A percentile compares a stretch with the other conserved stretches of the same genome.
Evolutionary conservation across 495 filamentous ascomycete species (phyloP).

Genomic region (Tuber brumale): DNA sequence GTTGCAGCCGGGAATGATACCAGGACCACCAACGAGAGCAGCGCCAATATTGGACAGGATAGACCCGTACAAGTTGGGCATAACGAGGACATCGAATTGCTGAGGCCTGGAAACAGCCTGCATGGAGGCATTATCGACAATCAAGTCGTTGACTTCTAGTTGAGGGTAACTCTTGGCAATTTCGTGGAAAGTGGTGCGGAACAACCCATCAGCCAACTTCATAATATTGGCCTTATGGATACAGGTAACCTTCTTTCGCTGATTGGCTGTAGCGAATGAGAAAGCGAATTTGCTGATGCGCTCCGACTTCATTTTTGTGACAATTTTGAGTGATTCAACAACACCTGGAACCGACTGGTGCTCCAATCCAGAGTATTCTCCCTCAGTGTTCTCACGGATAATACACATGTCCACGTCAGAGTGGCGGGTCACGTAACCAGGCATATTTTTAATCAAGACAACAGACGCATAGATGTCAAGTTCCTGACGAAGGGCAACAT

Average conservation of each 20-base stretch:
- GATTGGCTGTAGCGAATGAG: slow-evolving; percentile 93
- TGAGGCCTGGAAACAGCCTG: slow-evolving; percentile 92
- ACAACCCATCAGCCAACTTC: slow-evolving; percentile 98
- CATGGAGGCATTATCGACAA: slow-evolving; percentile 99
- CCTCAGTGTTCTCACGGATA: slow-evolving; percentile 99
- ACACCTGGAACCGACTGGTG: slow-evolving; percentile 96
- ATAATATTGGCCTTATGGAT: slow-evolving; percentile 99
- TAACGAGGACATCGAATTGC: slow-evolving; percentile 99
- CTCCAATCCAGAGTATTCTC: slow-evolving; percentile 96
- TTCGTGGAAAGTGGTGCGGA: slow-evolving; percentile 92
- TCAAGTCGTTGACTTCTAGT: slow-evolving; percentile 94
- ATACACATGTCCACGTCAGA: slow-evolving; percentile 95
- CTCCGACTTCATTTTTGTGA: slow-evolving; percentile 96
- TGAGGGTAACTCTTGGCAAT: slow-evolving; percentile 89
- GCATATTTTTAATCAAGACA: slow-evolving; percentile 97
- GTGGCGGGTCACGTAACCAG: slow-evolving; percentile 94
- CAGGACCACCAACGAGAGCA: slow-evolving; percentile 94
- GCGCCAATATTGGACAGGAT: slow-evolving; percentile 98
- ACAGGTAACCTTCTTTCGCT: slow-evolving; percentile 96
- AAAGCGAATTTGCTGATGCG: slow-evolving; percentile 98
- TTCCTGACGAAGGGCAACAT: slow-evolving; percentile 95
- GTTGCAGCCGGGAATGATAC: slow-evolving; percentile 96
- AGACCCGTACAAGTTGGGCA: slow-evolving; percentile 98
- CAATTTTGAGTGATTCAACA: slow-evolving; percentile 99
- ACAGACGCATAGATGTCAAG: slow-evolving; percentile 99